Evolutionary conservation across 1,139 yeast genomes (phyloP).

Genomic region (Magnusiomyces ingens): DNA sequence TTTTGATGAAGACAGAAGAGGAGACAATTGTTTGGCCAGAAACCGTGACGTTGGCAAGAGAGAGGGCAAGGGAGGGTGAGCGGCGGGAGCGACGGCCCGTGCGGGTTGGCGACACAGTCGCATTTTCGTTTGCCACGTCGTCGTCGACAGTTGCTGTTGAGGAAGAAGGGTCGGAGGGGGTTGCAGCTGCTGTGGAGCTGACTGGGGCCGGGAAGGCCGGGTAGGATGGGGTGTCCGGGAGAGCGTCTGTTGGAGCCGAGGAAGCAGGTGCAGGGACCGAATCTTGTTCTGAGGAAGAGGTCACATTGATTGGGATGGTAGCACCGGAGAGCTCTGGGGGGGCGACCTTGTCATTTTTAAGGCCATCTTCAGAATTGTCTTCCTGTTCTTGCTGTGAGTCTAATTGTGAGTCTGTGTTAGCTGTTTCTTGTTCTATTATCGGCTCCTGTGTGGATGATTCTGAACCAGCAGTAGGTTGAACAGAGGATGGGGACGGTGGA

Average conservation of each 20-base stretch:
- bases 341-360: too few relatives aligned
- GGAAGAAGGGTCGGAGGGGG: neutral
- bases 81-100: constrained; percentile 20
- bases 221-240: too few relatives aligned
- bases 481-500: too few relatives aligned
- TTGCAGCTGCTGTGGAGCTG: neutral
- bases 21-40: constrained; percentile 28
- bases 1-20: constrained; percentile 41
- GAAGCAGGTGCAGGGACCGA: neutral
- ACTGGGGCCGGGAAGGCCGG: neutral
- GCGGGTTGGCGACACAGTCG: constrained; percentile 6
- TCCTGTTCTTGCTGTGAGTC: too few relatives aligned
- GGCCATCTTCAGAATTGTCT: too few relatives aligned
- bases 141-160: constrained; percentile 1
- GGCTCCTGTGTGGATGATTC: too few relatives aligned
- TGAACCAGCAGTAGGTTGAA: too few relatives aligned
- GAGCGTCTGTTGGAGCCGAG: neutral
- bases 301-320: neutral
- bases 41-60: constrained; percentile 23
- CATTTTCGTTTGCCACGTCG: constrained; percentile 5
- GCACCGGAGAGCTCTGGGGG: neutral
- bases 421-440: too few relatives aligned
- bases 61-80: constrained; percentile 29
- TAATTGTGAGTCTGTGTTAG: too few relatives aligned
- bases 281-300: neutral